These are phyloP conservation scores for Cyamopsis tetragonoloba DNA, from an alignment of 306 rosid species.

Conservation along the genomic window DNA sequence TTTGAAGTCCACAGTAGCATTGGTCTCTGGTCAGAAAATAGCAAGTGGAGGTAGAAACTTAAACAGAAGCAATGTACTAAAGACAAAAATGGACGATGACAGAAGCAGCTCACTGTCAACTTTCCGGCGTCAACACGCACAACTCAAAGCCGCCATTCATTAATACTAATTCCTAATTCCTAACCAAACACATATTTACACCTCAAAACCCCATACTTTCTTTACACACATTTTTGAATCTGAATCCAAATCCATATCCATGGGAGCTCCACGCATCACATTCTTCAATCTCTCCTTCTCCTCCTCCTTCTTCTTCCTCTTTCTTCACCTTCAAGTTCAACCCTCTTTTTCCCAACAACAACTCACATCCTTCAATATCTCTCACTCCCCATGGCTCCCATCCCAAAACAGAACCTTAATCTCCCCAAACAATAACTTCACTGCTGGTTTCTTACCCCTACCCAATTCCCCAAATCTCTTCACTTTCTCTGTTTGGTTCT, in stretches of 20 bases:
- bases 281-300: too few relatives aligned
- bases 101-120: not conserved
- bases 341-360: constrained; percentile 30
- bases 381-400: constrained; percentile 54
- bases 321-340: constrained; percentile 25
- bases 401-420: constrained; percentile 33
- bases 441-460: constrained; percentile 47
- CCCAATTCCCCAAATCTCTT: constrained; percentile 30
- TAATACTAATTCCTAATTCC: not conserved
- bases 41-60: not conserved
- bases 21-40: too few relatives aligned
- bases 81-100: not conserved
- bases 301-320: not conserved
- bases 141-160: not conserved
- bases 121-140: not conserved
- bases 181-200: not conserved
- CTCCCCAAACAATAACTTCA: constrained; percentile 53
- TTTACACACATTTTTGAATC: too few relatives aligned
- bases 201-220: too few relatives aligned
- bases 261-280: too few relatives aligned
- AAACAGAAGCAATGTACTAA: not conserved
- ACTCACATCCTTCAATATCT: constrained; percentile 34
- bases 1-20: too few relatives aligned
- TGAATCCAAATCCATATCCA: too few relatives aligned
- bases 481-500: constrained; percentile 63